phyloP scores from a whole-genome alignment of 768 basidiomycete genomes.

The Russula abietina region DNA sequence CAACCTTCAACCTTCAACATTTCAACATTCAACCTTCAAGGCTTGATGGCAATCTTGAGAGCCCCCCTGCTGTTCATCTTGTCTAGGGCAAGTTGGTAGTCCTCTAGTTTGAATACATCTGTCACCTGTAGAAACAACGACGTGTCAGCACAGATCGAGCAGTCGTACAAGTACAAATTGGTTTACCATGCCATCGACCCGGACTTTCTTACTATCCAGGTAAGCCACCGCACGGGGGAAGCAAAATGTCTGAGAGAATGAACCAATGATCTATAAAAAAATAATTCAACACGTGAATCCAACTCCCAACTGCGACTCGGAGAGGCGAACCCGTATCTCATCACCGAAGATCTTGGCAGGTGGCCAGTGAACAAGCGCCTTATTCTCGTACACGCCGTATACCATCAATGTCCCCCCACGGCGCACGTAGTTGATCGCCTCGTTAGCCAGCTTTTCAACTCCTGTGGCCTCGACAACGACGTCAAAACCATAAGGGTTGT shows the following conservation, averaged over 20 bases:
- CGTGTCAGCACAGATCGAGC: background rate
- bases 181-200: conserved; percentile 71
- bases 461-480: conserved; percentile 82
- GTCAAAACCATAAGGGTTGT: conserved; percentile 85
- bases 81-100: conserved; percentile 60
- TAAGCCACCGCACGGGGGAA: conserved; percentile 90
- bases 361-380: conserved; percentile 79
- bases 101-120: conserved; percentile 49
- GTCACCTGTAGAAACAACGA: conserved; percentile 38
- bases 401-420: conserved; percentile 81
- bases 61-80: conserved; percentile 54
- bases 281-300: background rate
- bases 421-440: conserved; percentile 84
- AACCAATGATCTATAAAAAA: conserved; percentile 67
- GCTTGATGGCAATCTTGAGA: conserved; percentile 49
- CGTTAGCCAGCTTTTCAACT: conserved; percentile 80
- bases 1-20: background rate
- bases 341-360: conserved; percentile 76
- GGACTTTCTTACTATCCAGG: conserved; percentile 80
- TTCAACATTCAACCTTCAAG: no score
- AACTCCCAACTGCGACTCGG: background rate
- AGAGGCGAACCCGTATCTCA: conserved; percentile 48
- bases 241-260: conserved; percentile 83
- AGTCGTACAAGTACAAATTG: background rate
- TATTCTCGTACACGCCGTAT: conserved; percentile 88